Percentiles rank a stretch among this genome's conserved stretches.
phyloP scores from a whole-genome alignment of 2,329 filamentous ascomycete genomes.

The Grosmannia serpens region DNA sequence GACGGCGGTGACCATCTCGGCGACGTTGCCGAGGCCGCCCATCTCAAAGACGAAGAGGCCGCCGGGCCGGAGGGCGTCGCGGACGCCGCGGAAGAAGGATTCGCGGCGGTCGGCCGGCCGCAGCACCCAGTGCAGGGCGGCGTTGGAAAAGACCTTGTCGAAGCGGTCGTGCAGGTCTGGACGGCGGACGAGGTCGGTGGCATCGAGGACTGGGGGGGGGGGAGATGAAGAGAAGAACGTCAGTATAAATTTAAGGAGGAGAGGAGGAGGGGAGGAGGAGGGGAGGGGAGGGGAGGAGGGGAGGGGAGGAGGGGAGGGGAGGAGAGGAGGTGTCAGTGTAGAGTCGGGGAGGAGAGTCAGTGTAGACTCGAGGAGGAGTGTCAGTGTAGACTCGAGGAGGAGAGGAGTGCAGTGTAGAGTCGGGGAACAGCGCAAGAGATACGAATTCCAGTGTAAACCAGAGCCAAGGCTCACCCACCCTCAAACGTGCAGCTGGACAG shows the following conservation, averaged over 20 bases:
- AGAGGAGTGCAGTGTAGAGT: not conserved
- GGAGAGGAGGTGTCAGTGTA: not conserved
- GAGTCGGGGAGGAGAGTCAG: too few relatives aligned
- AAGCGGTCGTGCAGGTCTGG: slow-evolving; percentile 23
- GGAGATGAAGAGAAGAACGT: not conserved
- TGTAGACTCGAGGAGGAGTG: not conserved
- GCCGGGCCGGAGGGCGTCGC: slow-evolving; percentile 38
- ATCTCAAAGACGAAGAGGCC: slow-evolving; percentile 57
- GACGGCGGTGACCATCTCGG: slow-evolving; percentile 49
- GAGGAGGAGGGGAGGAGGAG: not conserved
- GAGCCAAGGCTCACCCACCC: slow-evolving; percentile 24
- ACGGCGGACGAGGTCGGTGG: slow-evolving; percentile 24
- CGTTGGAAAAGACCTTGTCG: slow-evolving; percentile 54
- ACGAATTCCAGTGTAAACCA: too few relatives aligned
- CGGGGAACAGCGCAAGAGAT: not conserved
- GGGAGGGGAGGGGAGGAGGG: not conserved
- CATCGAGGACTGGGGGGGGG: slow-evolving; percentile 30
- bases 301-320: not conserved
- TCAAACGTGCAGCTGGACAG: slow-evolving; percentile 30
- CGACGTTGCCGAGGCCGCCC: slow-evolving; percentile 58
- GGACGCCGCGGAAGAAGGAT: slow-evolving; percentile 41
- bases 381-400: not conserved
- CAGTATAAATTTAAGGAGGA: not conserved
- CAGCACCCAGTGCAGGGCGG: slow-evolving; percentile 58
- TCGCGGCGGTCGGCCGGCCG: slow-evolving; percentile 31